Conservation (phyloP, 2,329 filamentous ascomycete genomes). For the Fusarium tjaetaba region DNA sequence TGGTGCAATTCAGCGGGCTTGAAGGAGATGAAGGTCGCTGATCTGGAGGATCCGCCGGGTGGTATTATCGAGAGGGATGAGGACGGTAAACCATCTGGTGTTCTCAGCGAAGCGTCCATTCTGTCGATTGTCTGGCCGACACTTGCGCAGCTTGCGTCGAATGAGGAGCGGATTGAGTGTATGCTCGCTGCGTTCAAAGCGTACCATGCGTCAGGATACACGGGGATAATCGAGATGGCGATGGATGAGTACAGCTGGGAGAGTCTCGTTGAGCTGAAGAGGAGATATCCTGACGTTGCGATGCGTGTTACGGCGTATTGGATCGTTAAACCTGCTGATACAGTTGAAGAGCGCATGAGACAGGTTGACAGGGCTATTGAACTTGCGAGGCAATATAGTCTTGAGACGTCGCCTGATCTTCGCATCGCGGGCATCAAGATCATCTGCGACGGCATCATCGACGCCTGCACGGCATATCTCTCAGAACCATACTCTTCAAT, state of each 20-base stretch:
- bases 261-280: constrained; percentile 57
- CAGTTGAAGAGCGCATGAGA: constrained; percentile 51
- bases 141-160: constrained; percentile 57
- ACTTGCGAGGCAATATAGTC: constrained; percentile 50
- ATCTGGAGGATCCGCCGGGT: constrained; percentile 59
- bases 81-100: constrained; percentile 58
- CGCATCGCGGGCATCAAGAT: constrained; percentile 70
- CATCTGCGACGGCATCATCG: constrained; percentile 71
- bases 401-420: constrained; percentile 50
- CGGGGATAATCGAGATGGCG: constrained; percentile 67
- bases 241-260: constrained; percentile 69
- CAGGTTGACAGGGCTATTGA: constrained; percentile 63
- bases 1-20: constrained; percentile 66
- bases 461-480: constrained; percentile 69
- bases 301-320: constrained; percentile 66
- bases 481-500: constrained; percentile 64
- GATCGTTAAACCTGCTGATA: constrained; percentile 61
- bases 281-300: constrained; percentile 41
- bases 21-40: constrained; percentile 57
- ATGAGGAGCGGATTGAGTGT: constrained; percentile 59
- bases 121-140: constrained; percentile 66
- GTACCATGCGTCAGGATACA: constrained; percentile 64
- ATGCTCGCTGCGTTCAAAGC: constrained; percentile 59
- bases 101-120: constrained; percentile 63
- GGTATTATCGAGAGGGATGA: constrained; percentile 63